These are phyloP conservation scores for Fusarium sacchari DNA, from an alignment of 2,329 filamentous ascomycete species.

Conservation along the genomic window DNA sequence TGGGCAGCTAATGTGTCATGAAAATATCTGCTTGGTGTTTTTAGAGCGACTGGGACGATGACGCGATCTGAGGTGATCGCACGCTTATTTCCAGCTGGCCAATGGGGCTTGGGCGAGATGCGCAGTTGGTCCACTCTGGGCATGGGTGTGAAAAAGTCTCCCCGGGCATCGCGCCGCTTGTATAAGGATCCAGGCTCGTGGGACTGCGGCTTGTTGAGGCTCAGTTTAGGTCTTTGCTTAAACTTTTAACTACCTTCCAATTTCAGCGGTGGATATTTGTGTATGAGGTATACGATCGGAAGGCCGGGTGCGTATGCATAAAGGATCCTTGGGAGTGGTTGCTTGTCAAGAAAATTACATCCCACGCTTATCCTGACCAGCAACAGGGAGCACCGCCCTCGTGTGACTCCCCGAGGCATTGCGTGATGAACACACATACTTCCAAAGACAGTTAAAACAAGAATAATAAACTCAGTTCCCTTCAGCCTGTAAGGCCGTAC, in stretches of 20 bases:
- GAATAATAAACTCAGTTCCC: background rate
- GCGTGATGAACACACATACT: background rate
- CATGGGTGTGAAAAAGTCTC: slow-evolving; percentile 1
- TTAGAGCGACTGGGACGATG: slow-evolving; percentile 42
- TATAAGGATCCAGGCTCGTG: slow-evolving; percentile 14
- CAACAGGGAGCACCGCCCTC: background rate
- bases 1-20: slow-evolving; percentile 39
- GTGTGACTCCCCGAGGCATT: slow-evolving; percentile 21
- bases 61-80: slow-evolving; percentile 46
- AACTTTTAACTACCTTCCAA: slow-evolving; percentile 30
- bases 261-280: slow-evolving; percentile 1
- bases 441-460: background rate
- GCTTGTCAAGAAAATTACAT: slow-evolving; percentile 1
- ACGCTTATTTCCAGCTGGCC: slow-evolving; percentile 11
- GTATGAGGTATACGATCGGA: background rate
- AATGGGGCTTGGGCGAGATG: slow-evolving; percentile 12
- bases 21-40: slow-evolving; percentile 20
- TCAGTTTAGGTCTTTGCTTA: background rate
- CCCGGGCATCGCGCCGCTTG: slow-evolving; percentile 27
- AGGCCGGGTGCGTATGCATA: background rate
- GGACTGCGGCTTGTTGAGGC: slow-evolving; percentile 15
- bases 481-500: slow-evolving; percentile 26
- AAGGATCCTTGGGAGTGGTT: background rate
- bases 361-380: background rate
- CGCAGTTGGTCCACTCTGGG: slow-evolving; percentile 27